These are phyloP conservation scores for Podaxis sp. DNA, from an alignment of 768 basidiomycete genomes.

Conservation along the genomic window DNA sequence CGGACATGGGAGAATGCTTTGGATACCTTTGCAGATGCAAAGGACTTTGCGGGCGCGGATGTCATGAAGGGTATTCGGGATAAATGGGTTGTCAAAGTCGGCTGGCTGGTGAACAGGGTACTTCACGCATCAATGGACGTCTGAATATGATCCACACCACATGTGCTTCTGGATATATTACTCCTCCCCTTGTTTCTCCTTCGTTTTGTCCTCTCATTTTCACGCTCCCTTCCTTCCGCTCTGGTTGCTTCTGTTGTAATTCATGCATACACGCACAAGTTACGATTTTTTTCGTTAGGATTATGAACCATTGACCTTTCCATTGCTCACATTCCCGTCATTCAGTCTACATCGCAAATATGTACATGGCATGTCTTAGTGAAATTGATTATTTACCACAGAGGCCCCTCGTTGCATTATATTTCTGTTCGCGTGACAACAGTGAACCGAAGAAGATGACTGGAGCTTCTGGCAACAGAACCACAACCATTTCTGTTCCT, in stretches of 20 bases:
- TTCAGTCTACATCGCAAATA: conserved; percentile 8
- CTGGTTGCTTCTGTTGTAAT: not conserved
- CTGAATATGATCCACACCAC: conserved; percentile 11
- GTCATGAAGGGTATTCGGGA: conserved; percentile 48
- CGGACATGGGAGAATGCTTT: conserved; percentile 67
- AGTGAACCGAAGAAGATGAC: no score
- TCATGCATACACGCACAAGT: conserved; percentile 7
- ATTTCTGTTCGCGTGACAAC: no score
- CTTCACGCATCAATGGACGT: conserved; percentile 36
- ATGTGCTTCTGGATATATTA: not conserved
- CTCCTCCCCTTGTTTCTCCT: conserved; percentile 2
- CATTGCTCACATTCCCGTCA: not conserved
- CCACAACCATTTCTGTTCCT: no score
- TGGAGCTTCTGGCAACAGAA: no score
- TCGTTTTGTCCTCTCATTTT: not conserved
- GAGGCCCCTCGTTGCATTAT: no score
- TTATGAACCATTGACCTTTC: conserved; percentile 4
- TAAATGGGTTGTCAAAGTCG: conserved; percentile 71
- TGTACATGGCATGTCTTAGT: conserved; percentile 5
- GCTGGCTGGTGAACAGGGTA: conserved; percentile 71
- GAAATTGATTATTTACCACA: not conserved
- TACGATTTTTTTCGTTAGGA: conserved; percentile 3
- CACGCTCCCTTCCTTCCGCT: not conserved
- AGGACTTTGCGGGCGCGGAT: conserved; percentile 35
- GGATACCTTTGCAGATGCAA: conserved; percentile 62